phyloP scores from a whole-genome alignment of 495 filamentous ascomycete species.

The Annulohypoxylon nitens region DNA sequence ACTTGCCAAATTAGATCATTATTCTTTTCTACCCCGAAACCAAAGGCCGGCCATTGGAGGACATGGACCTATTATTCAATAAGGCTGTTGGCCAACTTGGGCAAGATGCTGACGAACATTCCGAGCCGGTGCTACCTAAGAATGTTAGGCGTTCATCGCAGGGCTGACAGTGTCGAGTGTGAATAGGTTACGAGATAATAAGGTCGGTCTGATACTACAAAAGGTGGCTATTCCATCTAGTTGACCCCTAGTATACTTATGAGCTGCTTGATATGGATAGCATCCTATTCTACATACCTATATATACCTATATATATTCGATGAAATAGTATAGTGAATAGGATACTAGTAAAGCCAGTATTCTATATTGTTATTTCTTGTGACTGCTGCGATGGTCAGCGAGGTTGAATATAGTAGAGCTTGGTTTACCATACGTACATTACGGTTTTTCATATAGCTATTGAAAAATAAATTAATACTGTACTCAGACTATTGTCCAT shows the following conservation, averaged over 20 bases:
- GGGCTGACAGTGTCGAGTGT: conserved; percentile 10
- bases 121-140: conserved; percentile 43
- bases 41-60: conserved; percentile 63
- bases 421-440: neutral
- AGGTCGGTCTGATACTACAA: neutral
- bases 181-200: neutral
- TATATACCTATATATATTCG: too few species aligned
- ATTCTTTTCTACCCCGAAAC: conserved; percentile 68
- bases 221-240: neutral
- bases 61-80: conserved; percentile 66
- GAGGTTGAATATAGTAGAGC: neutral
- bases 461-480: neutral
- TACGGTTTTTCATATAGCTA: neutral
- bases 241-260: neutral
- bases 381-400: neutral
- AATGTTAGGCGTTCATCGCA: conserved; percentile 20
- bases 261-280: neutral
- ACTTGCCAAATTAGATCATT: conserved; percentile 51
- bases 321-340: too few species aligned
- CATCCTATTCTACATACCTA: neutral
- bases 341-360: too few species aligned
- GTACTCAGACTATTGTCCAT: neutral
- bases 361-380: neutral
- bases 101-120: conserved; percentile 37
- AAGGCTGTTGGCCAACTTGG: conserved; percentile 6